Evolutionary conservation across 177 flowering plant genomes (phyloP).

Genomic region (Telopea speciosissima): DNA sequence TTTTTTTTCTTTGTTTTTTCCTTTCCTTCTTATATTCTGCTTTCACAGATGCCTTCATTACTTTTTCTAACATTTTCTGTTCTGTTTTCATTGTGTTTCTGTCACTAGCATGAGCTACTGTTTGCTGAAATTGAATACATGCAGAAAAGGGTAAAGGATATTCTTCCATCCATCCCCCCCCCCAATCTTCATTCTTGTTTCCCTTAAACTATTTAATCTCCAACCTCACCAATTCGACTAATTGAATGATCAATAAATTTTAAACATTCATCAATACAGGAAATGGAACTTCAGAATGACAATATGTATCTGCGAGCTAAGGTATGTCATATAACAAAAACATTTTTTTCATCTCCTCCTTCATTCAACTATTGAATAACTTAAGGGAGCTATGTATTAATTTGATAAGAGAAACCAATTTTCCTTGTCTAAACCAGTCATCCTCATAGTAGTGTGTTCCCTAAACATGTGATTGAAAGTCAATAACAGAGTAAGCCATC

Average conservation of each 20-base stretch:
- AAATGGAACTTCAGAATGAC: constrained; percentile 64
- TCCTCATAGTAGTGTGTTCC: no score
- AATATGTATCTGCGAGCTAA: constrained; percentile 57
- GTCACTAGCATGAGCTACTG: constrained; percentile 58
- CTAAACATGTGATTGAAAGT: no score
- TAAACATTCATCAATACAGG: constrained; percentile 25
- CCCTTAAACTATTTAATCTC: neutral
- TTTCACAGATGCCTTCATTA: neutral
- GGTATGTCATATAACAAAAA: constrained; percentile 30
- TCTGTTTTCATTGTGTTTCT: neutral
- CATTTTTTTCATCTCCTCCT: neutral
- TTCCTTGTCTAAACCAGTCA: no score
- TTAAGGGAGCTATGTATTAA: no score
- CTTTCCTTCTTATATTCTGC: no score
- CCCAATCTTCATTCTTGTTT: neutral
- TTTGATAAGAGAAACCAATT: no score
- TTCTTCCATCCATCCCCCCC: neutral
- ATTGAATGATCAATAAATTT: neutral
- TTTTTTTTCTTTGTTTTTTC: no score
- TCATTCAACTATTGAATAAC: no score
- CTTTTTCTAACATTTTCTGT: neutral
- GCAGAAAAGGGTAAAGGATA: constrained; percentile 59
- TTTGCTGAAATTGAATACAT: constrained; percentile 67
- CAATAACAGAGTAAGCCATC: no score
- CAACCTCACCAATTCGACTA: no score